Conservation (phyloP, 129 eudicot genomes). For the Pseudognaphalium luteoalbum region DNA sequence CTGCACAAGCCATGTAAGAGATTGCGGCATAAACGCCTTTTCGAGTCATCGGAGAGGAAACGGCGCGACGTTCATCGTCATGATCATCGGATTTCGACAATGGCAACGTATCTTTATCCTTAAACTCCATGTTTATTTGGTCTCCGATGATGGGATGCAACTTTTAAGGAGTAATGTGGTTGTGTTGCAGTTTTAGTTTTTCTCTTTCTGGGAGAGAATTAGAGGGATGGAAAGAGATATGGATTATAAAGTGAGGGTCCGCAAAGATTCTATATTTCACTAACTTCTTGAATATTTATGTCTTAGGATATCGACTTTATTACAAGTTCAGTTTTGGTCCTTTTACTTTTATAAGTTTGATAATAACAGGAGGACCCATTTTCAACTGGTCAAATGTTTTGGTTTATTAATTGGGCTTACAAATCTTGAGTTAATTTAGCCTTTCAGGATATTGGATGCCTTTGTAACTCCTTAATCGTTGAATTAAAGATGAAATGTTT, state of each 20-base stretch:
- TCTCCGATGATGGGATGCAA: constrained; percentile 17
- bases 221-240: constrained; percentile 24
- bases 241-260: constrained; percentile 37
- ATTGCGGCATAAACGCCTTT: constrained; percentile 40
- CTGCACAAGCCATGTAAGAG: constrained; percentile 48
- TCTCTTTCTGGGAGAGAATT: constrained; percentile 18
- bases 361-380: too few relatives aligned
- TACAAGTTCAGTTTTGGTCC: background rate
- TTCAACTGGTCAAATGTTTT: background rate
- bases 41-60: constrained; percentile 34
- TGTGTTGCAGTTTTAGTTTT: background rate
- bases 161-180: constrained; percentile 19
- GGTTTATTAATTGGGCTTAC: too few relatives aligned
- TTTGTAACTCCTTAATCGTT: too few relatives aligned
- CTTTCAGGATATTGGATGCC: too few relatives aligned
- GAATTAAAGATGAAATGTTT: too few relatives aligned
- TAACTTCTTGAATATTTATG: background rate
- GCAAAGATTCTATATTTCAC: constrained; percentile 36
- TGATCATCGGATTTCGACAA: constrained; percentile 16
- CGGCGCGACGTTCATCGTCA: constrained; percentile 23
- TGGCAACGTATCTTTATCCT: constrained; percentile 29
- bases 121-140: constrained; percentile 17
- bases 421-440: too few relatives aligned
- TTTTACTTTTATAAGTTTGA: background rate
- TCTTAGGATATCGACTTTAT: background rate